Base-by-base conservation (phyloP, 1,139 yeast genomes). In the Geotrichum europaeum region DNA sequence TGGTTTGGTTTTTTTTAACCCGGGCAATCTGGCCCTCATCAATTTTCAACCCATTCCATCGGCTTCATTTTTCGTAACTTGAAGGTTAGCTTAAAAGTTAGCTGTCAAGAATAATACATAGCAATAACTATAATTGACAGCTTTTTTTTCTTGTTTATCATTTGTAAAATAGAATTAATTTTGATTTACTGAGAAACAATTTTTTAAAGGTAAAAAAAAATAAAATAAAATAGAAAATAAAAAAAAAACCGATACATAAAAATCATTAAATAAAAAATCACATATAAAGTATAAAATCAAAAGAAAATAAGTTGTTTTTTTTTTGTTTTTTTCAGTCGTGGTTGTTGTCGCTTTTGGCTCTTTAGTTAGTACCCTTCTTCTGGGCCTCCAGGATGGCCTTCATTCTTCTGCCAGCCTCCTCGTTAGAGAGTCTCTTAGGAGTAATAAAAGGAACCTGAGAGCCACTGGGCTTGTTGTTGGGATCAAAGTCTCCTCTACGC, bases 311-410 rank as follows among this genome's bases (percentile, higher is more conserved):
- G 18, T 34, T 25, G 10, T 49, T 24, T 49, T 25, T 15, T 49
- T 49, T 22, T 25, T 22, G 32, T 25, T 24, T 12, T 24, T n/a
- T 24, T 10, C 9, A 5, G 25, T 50, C 53, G 15, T 4, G 5
- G 32, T 50, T 50, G 22, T 12, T 49, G 18, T 15, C 13, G 18
- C 2, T 36, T 36, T 36, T 36, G 7, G 6, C n/a, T 36, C 18
- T 5, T 36, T 36, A 36, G n/a, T 36, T 28, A 6, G 51, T 45
- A 9, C 56, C 56, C 22, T 45, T 45, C 32, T 52, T 32, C 30
- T 57, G 57, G 28, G 60, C 56, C 34, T 57, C 60, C 56, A 57
- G 6, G n/a, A 57, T 57, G n/a, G 49, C 60, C 25, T 50, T 57
- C 57, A 57, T 47, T 34, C 52, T 30, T 24, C 43, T 32, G 28